Conservation (phyloP, 805 yeast genomes). For the Metschnikowia santaceciliae region DNA sequence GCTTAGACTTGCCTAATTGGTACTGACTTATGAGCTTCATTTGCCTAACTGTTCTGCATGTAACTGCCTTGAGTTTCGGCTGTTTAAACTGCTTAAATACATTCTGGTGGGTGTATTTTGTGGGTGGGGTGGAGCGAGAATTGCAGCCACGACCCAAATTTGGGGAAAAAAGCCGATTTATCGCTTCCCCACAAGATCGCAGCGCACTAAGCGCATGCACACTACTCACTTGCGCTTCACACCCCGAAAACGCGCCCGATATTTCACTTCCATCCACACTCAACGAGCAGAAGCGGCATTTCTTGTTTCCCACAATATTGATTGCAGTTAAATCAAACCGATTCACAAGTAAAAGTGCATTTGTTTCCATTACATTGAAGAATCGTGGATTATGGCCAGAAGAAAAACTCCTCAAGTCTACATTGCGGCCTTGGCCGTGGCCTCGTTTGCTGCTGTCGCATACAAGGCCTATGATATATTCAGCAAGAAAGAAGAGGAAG, state of each 20-base stretch:
- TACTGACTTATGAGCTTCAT: too few relatives aligned
- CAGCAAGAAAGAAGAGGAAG: background rate
- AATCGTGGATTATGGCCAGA: constrained; percentile 10
- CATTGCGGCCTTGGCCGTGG: constrained; percentile 34
- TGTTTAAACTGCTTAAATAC: too few relatives aligned
- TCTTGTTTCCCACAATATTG: too few relatives aligned
- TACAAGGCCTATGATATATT: constrained; percentile 30
- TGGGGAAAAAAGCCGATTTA: background rate
- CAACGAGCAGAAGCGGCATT: too few relatives aligned
- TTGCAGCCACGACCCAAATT: background rate
- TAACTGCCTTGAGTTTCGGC: too few relatives aligned
- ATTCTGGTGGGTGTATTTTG: background rate
- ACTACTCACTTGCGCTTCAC: background rate
- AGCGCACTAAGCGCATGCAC: background rate
- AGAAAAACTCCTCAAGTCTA: constrained; percentile 27
- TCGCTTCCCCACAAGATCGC: background rate
- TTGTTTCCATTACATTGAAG: too few relatives aligned
- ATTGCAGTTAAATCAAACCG: too few relatives aligned
- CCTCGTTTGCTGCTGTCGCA: constrained; percentile 30
- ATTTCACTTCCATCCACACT: background rate
- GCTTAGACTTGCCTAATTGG: too few relatives aligned
- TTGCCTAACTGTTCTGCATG: too few relatives aligned
- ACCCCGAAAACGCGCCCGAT: background rate
- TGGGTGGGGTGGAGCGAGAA: background rate
- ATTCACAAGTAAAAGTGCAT: too few relatives aligned